Evolutionary conservation across 2,329 filamentous ascomycete genomes (phyloP).

Genomic region (Monilinia laxa): DNA sequence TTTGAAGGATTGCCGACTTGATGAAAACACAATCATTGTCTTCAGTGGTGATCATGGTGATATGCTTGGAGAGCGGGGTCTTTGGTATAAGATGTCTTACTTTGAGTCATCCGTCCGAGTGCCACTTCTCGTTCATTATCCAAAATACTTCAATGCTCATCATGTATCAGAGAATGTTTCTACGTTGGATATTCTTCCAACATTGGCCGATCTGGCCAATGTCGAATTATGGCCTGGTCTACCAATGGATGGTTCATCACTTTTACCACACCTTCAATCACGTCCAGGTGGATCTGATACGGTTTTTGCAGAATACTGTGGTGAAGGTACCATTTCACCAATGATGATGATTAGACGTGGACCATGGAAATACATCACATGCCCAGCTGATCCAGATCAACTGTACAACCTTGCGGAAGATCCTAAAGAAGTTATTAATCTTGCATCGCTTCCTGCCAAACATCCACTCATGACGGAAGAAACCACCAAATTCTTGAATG

Average conservation of each 20-base stretch:
- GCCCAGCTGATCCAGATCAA: conserved; percentile 78
- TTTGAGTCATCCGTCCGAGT: conserved; percentile 90
- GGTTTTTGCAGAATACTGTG: conserved; percentile 93
- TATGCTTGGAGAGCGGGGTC: conserved; percentile 87
- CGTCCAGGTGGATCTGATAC: conserved; percentile 69
- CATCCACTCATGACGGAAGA: conserved; percentile 39
- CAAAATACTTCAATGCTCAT: conserved; percentile 70
- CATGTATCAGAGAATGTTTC: conserved; percentile 82
- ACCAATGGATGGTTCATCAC: conserved; percentile 82
- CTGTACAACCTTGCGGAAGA: conserved; percentile 78
- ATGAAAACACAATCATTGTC: conserved; percentile 84
- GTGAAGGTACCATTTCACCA: conserved; percentile 84
- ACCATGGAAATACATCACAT: conserved; percentile 87
- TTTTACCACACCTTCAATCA: conserved; percentile 74
- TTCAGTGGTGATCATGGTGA: conserved; percentile 95
- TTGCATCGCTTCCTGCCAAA: conserved; percentile 43
- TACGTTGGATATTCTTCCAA: conserved; percentile 86
- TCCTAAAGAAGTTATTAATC: conserved; percentile 43
- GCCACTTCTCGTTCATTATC: conserved; percentile 81
- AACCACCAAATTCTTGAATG: conserved; percentile 47
- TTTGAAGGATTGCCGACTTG: conserved; percentile 74
- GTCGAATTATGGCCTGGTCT: conserved; percentile 66
- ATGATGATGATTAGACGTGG: conserved; percentile 93
- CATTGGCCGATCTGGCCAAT: conserved; percentile 79
- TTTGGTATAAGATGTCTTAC: conserved; percentile 99